phyloP scores from a whole-genome alignment of 2,329 filamentous ascomycete genomes.

The Mycosphaerella sp. region DNA sequence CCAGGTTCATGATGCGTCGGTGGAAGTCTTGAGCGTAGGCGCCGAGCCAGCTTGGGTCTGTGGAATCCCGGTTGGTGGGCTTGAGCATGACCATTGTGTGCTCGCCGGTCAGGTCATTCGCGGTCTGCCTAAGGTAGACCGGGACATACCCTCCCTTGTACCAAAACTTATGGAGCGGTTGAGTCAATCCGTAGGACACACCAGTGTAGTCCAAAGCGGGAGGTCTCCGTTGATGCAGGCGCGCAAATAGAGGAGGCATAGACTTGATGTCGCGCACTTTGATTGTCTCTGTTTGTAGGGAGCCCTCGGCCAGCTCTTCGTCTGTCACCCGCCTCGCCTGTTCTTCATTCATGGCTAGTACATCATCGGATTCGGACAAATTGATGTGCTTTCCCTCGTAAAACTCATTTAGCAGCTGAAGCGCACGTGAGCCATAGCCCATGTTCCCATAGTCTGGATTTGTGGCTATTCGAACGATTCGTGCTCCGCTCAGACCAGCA shows the following conservation, averaged over 20 bases:
- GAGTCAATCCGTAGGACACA: conserved; percentile 89
- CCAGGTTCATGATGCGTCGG: conserved; percentile 77
- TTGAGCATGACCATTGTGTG: conserved; percentile 97
- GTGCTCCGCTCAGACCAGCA: conserved; percentile 82
- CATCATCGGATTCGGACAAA: conserved; percentile 64
- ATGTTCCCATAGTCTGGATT: conserved; percentile 88
- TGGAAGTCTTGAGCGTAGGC: conserved; percentile 93
- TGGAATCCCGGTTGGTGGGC: conserved; percentile 55
- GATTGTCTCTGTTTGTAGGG: conserved; percentile 78
- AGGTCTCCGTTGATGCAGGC: conserved; percentile 74
- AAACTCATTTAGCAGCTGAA: conserved; percentile 83
- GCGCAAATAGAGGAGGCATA: conserved; percentile 90
- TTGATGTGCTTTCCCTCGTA: conserved; percentile 90
- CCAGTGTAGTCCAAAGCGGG: conserved; percentile 84
- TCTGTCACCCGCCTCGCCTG: conserved; percentile 73
- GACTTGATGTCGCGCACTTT: conserved; percentile 81
- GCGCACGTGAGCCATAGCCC: conserved; percentile 87
- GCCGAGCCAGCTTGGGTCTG: conserved; percentile 76
- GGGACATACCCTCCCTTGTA: conserved; percentile 80
- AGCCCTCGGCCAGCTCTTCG: conserved; percentile 67
- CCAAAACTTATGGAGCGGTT: conserved; percentile 91
- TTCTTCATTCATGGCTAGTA: conserved; percentile 41
- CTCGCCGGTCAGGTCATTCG: conserved; percentile 94
- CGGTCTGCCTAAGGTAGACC: conserved; percentile 88
- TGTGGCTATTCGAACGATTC: conserved; percentile 89